Conservation (phyloP, 2,329 filamentous ascomycete genomes). For the Nigrospora osmanthi region DNA sequence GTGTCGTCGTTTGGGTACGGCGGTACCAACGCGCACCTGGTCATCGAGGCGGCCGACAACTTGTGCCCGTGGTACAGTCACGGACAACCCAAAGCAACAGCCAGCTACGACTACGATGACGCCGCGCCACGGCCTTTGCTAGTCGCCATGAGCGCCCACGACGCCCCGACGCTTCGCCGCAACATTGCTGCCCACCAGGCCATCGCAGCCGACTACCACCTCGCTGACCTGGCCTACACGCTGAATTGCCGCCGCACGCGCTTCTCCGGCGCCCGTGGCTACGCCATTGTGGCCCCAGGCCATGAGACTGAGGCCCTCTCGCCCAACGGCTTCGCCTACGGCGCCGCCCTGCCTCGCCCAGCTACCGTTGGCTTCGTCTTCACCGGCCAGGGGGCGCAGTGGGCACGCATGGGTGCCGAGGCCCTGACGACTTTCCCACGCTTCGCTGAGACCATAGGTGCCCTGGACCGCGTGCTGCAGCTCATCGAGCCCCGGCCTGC, state of each 20-base stretch:
- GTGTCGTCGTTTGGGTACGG: slow-evolving; percentile 2
- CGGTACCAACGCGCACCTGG: slow-evolving; percentile 7
- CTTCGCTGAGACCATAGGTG: slow-evolving; percentile 1
- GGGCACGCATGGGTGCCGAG: slow-evolving; percentile 29
- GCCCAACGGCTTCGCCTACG: not conserved
- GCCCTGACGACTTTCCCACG: slow-evolving; percentile 6
- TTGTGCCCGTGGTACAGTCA: not conserved
- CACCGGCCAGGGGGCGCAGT: slow-evolving; percentile 35
- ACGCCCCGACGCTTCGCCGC: slow-evolving; percentile 3
- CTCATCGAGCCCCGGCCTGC: not conserved
- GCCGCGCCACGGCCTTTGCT: not conserved
- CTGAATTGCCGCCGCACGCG: slow-evolving; percentile 3
- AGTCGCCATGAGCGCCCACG: not conserved
- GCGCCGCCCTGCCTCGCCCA: slow-evolving; percentile 12
- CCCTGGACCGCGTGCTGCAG: not conserved
- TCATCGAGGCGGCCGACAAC: slow-evolving; percentile 2
- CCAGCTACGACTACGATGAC: not conserved
- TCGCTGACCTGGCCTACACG: slow-evolving; percentile 9
- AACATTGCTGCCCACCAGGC: slow-evolving; percentile 11
- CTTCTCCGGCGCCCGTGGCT: not conserved
- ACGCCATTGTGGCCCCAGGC: not conserved
- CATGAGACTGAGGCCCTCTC: not conserved
- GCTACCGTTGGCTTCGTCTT: slow-evolving; percentile 30
- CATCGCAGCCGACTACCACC: slow-evolving; percentile 7
- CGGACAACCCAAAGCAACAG: slow-evolving; percentile 1